Evolutionary conservation across 805 yeast species (phyloP), one percentile per base, ranked within the genome.

Genomic region (Cephaloascus albidus): DNA sequence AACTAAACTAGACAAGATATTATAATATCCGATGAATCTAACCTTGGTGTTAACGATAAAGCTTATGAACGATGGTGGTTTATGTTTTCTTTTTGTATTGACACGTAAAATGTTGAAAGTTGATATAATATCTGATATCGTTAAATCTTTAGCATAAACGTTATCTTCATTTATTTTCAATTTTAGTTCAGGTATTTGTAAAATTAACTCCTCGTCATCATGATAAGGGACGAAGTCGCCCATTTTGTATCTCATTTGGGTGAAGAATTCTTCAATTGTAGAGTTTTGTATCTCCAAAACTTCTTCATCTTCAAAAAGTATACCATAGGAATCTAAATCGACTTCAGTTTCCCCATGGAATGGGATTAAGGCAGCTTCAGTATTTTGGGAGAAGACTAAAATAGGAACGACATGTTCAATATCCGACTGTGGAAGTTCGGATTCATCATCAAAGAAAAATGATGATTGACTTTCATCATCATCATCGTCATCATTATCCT

Each of bases 151-250:
- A n/a, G 33, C 15, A 31, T 31, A 31, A 16, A 31, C 33, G 14
- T 31, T 16, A n/a, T 31, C 33, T n/a, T 31, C 33, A n/a, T 31
- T 31, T 10, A 31, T 16, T n/a, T 31, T 31, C 33, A 31, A 31
- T 16, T 31, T 31, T 15, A 31, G 14, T 31, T 31, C 17, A 8
- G 33, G 33, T n/a, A 31, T 16, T 31, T 31, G 8, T 15, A 31
- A 31, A 14, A 31, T 15, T n/a, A 31, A 16, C 33, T 31, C 33
- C 15, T 31, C 33, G 14, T 31, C 16, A 31, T 31, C 33, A 8
- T 14, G 8, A 31, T n/a, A 31, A n/a, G 33, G 33, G 15, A 16
- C 14, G n/a, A 8, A 31, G 6, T 31, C 33, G 6, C 8, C 17
- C 33, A 31, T 31, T 31, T 8, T 6, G 6, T 10, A 14, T 31